These are phyloP conservation scores for Claviceps sp. DNA, from an alignment of 2,329 filamentous ascomycete genomes.

Conservation along the genomic window DNA sequence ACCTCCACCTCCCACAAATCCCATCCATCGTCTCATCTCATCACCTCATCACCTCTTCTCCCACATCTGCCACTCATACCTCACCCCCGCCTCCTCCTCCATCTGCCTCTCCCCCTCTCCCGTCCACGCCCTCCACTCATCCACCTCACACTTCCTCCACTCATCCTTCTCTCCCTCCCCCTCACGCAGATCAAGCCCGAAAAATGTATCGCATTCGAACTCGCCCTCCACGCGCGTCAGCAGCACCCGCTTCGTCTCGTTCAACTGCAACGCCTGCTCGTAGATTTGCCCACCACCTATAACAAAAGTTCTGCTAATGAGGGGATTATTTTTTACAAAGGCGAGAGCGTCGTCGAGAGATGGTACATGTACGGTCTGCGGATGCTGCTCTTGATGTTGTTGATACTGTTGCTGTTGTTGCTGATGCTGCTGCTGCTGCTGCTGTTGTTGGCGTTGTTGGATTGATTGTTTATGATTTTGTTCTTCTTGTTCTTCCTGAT, in stretches of 20 bases:
- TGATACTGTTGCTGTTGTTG: background rate
- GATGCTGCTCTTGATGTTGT: background rate
- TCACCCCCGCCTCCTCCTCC: conserved; percentile 46
- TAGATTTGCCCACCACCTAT: conserved; percentile 90
- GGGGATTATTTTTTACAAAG: conserved; percentile 25
- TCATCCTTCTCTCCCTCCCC: conserved; percentile 18
- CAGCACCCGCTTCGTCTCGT: conserved; percentile 48
- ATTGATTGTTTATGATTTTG: no score
- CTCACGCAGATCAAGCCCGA: conserved; percentile 44
- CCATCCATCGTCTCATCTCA: no score
- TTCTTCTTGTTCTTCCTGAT: no score
- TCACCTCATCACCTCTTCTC: conserved; percentile 29
- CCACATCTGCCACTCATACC: conserved; percentile 66
- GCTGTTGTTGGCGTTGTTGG: no score
- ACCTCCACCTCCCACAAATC: no score
- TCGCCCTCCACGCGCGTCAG: conserved; percentile 56
- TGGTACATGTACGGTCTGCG: conserved; percentile 40
- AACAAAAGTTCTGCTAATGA: conserved; percentile 55
- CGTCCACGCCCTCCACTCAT: conserved; percentile 47
- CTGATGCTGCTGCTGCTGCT: background rate
- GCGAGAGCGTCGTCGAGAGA: conserved; percentile 46
- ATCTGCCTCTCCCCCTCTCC: conserved; percentile 35
- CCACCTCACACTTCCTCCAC: conserved; percentile 42
- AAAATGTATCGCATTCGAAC: conserved; percentile 66
- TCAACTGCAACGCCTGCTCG: conserved; percentile 47